Conservation (phyloP, 495 filamentous ascomycete genomes). For the Delitschia confertaspora region DNA sequence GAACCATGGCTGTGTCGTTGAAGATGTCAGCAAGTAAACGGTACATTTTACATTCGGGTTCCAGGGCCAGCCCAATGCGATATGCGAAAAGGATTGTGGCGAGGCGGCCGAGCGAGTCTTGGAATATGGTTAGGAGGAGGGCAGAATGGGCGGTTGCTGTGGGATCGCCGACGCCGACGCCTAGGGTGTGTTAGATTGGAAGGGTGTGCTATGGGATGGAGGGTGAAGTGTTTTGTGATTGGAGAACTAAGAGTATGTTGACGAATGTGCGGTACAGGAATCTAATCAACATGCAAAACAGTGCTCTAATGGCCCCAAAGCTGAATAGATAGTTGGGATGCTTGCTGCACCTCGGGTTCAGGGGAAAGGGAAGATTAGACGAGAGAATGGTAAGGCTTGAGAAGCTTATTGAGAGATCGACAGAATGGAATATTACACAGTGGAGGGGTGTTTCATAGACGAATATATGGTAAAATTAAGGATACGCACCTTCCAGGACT, state of each 20-base stretch:
- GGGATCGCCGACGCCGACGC: slow-evolving; percentile 84
- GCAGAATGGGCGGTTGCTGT: slow-evolving; percentile 77
- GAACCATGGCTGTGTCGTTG: slow-evolving; percentile 82
- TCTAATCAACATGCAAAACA: too few species aligned
- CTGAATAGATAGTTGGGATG: too few species aligned
- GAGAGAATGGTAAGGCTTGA: neutral
- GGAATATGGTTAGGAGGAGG: slow-evolving; percentile 74
- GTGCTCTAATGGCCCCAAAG: too few species aligned
- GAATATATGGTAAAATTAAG: neutral
- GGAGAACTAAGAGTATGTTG: neutral
- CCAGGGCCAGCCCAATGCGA: slow-evolving; percentile 72
- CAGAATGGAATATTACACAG: neutral
- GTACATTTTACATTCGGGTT: slow-evolving; percentile 92
- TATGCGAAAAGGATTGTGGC: slow-evolving; percentile 91
- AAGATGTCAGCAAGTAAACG: slow-evolving; percentile 83
- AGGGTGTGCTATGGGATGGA: neutral
- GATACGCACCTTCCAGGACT: slow-evolving; percentile 63
- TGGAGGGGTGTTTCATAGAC: neutral
- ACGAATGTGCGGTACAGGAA: too few species aligned
- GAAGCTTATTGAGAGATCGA: neutral
- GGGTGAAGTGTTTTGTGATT: neutral
- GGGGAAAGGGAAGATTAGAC: too few species aligned
- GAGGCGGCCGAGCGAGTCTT: slow-evolving; percentile 74
- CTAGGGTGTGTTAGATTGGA: slow-evolving; percentile 35
- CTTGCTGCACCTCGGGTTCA: neutral